Base-by-base conservation (phyloP, 129 eudicot genomes). In the Helianthus tuberosus region DNA sequence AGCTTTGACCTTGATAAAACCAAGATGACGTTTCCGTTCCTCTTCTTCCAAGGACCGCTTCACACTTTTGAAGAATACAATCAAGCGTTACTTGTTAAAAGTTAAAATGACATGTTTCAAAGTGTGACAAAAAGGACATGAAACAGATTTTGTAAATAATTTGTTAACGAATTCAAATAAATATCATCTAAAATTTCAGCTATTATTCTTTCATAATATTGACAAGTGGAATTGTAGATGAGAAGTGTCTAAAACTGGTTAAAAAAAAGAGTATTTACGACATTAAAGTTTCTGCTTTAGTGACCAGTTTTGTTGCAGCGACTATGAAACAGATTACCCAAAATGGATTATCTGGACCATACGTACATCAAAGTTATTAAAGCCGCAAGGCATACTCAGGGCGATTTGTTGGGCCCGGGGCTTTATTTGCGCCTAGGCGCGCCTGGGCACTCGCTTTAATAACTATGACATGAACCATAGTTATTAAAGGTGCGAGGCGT, bases 21-120 rank as follows among this genome's bases (percentile, higher is more conserved):
- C 82, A 78, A 5, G 82, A 23, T 32, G n/a, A 10, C 8, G 77
- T 46, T 78, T 78, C 82, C 1, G 49, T 71, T 55, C 82, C 82
- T 78, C 77, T 64, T 72, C 77, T 64, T 52, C 82, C 82, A 35
- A 78, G 78, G 65, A 78, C 82, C 48, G 77, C 78, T 78, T 78
- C 82, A 64, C 82, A 72, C 82, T 78, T 71, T 72, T 23, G 15
- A 11, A 71, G 41, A 55, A 62, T 52, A 52, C n/a, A 78, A 78
- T 53, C 2, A 36, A 53, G 27, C 15, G 50, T 51, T 74, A 64
- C 8, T 15, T n/a, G 14, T 64, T 6, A 71, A 71, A 70, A 48
- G 49, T 32, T 32, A 3, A 32, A 32, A 32, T 0, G 5, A 32
- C 36, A 32, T 32, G 36, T 32, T 32, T 32, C 36, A 32, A 32